Evolutionary conservation across 257 asterid genomes (phyloP), one percentile per base, ranked within the genome.

Genomic region (Phtheirospermum japonicum): DNA sequence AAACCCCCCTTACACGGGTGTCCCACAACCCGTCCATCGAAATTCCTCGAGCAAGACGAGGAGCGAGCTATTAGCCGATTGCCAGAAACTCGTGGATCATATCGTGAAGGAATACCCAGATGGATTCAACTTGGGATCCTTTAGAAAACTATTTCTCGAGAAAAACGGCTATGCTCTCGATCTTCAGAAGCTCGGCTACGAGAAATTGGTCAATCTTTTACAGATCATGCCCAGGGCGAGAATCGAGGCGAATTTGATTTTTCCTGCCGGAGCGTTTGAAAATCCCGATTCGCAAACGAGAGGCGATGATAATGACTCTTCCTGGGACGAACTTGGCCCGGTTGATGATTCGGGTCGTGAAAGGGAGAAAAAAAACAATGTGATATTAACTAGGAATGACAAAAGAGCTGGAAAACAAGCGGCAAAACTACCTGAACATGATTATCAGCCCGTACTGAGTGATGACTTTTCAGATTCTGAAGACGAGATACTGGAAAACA

Each of bases 301-400:
- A 73, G 78, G 72, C 14, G 28, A 23, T 23, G 92, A 77, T 12
- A 13, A 51, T 23, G 95, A 87, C 61, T 84, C 90, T 61, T 57
- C 75, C 9, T 88, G 91, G 89, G 98, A 83, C 2, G 98, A 91
- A 75, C 96, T 91, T 17, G 98, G 95, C 19, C 94, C 98, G 4
- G 71, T 83, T 13, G 76, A 80, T 52, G 56, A 45, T 59, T 55
- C 28, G 28, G 28, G 28, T 3, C 28, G 28, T 23, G 28, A 3
- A 23, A 23, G 3, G 28, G 3, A 3, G 28, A 23, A 23, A 23
- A 23, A 23, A 23, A 3, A 23, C 28, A 23, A 23, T 23, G 28
- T 23, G 28, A 23, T 23, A 23, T 23, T 23, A 23, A 23, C 28
- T 23, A 23, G 28, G 59, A 51, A 54, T 50, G 64, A 43, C 59